A percentile compares a stretch with the other conserved stretches of the same genome.
These are phyloP conservation scores for Platanus orientalis DNA, from an alignment of 164 flowering plant genomes.

Conservation along the genomic window DNA sequence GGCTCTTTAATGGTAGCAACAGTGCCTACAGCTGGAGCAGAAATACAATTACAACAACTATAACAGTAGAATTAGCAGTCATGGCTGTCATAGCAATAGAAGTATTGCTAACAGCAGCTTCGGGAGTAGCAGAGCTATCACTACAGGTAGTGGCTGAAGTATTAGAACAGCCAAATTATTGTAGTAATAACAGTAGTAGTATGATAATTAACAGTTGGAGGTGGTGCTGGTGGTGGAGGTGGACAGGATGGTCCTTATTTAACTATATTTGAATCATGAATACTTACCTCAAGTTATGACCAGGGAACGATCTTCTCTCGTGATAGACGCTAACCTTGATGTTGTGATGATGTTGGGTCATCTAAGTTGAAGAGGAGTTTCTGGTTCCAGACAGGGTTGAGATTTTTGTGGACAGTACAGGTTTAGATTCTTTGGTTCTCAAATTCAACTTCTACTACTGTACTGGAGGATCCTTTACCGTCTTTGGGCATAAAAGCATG, in stretches of 20 bases:
- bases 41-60: not conserved
- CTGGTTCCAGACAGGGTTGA: constrained; percentile 28
- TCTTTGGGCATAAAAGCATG: constrained; percentile 33
- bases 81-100: not conserved
- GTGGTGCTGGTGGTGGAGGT: constrained; percentile 5
- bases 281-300: constrained; percentile 31
- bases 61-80: not conserved
- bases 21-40: constrained; percentile 3
- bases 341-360: constrained; percentile 17
- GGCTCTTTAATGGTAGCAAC: constrained; percentile 1
- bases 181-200: not conserved
- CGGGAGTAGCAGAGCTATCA: not conserved
- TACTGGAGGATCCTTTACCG: constrained; percentile 29
- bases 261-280: constrained; percentile 25
- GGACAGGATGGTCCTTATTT: constrained; percentile 12
- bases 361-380: constrained; percentile 30
- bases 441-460: constrained; percentile 32
- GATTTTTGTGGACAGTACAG: constrained; percentile 25
- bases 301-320: constrained; percentile 21
- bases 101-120: constrained; percentile 6
- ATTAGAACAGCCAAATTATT: not conserved
- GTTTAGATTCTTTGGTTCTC: constrained; percentile 28
- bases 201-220: not conserved
- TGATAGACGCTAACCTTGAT: constrained; percentile 30
- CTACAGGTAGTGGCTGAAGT: not conserved